Conservation (phyloP, 164 flowering plant species). For the Nymphaea colorata region DNA sequence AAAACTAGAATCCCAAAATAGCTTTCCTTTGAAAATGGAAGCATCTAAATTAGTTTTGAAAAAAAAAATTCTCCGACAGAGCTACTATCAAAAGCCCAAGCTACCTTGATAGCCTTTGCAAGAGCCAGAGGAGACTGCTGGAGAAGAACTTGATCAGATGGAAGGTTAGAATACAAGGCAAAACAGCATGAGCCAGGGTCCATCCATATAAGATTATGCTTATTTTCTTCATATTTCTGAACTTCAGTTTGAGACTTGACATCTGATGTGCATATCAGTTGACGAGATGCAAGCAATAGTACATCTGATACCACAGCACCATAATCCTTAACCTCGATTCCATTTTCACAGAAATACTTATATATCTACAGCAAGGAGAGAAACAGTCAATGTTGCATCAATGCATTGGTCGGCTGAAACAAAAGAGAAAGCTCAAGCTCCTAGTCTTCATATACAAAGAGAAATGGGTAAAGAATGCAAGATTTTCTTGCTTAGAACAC, state of each 20-base stretch:
- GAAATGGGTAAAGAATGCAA: too few relatives aligned
- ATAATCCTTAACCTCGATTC: slow-evolving; percentile 74
- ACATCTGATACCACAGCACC: slow-evolving; percentile 58
- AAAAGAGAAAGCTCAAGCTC: too few relatives aligned
- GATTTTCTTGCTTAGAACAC: too few relatives aligned
- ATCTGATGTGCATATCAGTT: slow-evolving; percentile 22
- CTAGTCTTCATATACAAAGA: too few relatives aligned
- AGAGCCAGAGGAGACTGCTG: slow-evolving; percentile 90
- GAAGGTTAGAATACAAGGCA: slow-evolving; percentile 70
- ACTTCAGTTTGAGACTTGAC: slow-evolving; percentile 4
- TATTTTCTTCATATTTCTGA: slow-evolving; percentile 14
- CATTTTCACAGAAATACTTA: slow-evolving; percentile 42
- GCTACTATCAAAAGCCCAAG: neutral
- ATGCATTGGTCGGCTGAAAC: too few relatives aligned
- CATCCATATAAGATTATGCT: slow-evolving; percentile 43
- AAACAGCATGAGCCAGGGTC: slow-evolving; percentile 85
- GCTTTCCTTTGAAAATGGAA: neutral
- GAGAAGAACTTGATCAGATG: slow-evolving; percentile 45
- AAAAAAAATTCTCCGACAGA: neutral
- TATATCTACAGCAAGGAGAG: slow-evolving; percentile 33
- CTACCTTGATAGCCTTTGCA: slow-evolving; percentile 90
- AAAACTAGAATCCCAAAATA: too few relatives aligned
- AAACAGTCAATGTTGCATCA: neutral
- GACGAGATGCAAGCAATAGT: slow-evolving; percentile 49
- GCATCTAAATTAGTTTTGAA: neutral